phyloP scores from a whole-genome alignment of 1,139 yeast genomes.

The Yarrowia galli region DNA sequence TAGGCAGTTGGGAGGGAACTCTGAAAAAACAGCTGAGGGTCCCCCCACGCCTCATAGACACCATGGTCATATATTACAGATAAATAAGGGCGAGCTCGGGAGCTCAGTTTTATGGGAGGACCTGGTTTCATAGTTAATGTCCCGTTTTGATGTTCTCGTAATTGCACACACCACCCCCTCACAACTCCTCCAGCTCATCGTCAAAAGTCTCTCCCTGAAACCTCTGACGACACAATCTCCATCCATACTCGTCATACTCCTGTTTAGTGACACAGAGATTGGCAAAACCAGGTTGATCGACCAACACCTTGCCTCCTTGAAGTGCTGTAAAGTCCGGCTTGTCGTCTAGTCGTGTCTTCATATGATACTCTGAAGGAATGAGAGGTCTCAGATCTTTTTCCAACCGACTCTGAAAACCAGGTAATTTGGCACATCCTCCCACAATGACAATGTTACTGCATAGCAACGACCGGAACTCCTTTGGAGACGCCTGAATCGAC shows the following conservation, averaged over 20 bases:
- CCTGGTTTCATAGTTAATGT: no score
- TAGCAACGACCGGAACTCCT: slow-evolving; percentile 73
- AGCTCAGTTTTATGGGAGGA: no score
- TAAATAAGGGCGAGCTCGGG: not conserved
- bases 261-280: slow-evolving; percentile 70
- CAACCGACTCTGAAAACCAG: slow-evolving; percentile 70
- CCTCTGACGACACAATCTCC: slow-evolving; percentile 31
- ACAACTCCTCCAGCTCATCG: not conserved
- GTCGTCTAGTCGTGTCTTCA: slow-evolving; percentile 58
- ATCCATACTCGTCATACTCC: slow-evolving; percentile 87
- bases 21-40: no score
- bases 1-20: no score
- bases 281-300: slow-evolving; percentile 58
- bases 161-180: not conserved
- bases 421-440: slow-evolving; percentile 82
- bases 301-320: slow-evolving; percentile 63
- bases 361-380: slow-evolving; percentile 51
- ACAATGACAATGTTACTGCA: slow-evolving; percentile 78
- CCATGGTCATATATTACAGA: not conserved
- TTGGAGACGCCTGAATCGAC: slow-evolving; percentile 74
- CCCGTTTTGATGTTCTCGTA: no score
- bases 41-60: no score
- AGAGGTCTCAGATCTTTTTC: slow-evolving; percentile 48
- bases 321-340: slow-evolving; percentile 60
- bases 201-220: slow-evolving; percentile 22